Evolutionary conservation across 2,329 filamentous ascomycete species (phyloP).

Genomic region (Cercospora citrullina): DNA sequence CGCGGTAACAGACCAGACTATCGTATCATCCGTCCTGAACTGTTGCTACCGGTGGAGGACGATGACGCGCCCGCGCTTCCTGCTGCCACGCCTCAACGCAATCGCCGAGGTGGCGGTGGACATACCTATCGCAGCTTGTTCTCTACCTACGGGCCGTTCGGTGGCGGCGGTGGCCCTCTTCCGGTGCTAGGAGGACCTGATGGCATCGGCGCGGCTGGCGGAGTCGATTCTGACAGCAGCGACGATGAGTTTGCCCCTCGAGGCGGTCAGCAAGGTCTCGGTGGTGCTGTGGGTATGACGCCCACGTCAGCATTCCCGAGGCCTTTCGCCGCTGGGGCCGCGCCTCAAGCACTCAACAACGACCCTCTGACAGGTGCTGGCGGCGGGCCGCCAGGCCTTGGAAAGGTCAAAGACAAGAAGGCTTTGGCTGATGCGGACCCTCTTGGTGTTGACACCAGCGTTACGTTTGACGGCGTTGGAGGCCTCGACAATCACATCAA

Average conservation of each 20-base stretch:
- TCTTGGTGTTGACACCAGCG: constrained; percentile 85
- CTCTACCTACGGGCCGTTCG: constrained; percentile 90
- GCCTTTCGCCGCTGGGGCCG: constrained; percentile 43
- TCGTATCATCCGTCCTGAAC: constrained; percentile 75
- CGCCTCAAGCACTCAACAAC: constrained; percentile 57
- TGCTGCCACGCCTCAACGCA: constrained; percentile 62
- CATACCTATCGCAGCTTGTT: constrained; percentile 76
- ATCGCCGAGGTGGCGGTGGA: constrained; percentile 58
- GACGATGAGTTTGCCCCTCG: constrained; percentile 74
- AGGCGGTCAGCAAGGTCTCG: constrained; percentile 54
- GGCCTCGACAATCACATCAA: constrained; percentile 92
- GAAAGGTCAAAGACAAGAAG: constrained; percentile 91
- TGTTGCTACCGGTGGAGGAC: constrained; percentile 70
- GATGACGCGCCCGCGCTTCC: constrained; percentile 65
- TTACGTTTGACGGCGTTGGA: constrained; percentile 92
- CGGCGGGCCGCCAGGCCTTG: constrained; percentile 72
- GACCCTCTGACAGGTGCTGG: constrained; percentile 58
- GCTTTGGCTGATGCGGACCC: constrained; percentile 91
- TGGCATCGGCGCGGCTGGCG: constrained; percentile 71
- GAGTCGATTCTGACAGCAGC: constrained; percentile 91
- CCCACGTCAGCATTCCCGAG: constrained; percentile 55
- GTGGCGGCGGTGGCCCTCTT: constrained; percentile 72
- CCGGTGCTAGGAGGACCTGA: constrained; percentile 73
- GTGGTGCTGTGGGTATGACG: constrained; percentile 66
- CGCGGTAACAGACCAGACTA: constrained; percentile 78